A percentile compares a stretch with the other conserved stretches of the same genome.
Evolutionary conservation across 306 rosid genomes (phyloP).

Genomic region (Echinosophora koreensis): DNA sequence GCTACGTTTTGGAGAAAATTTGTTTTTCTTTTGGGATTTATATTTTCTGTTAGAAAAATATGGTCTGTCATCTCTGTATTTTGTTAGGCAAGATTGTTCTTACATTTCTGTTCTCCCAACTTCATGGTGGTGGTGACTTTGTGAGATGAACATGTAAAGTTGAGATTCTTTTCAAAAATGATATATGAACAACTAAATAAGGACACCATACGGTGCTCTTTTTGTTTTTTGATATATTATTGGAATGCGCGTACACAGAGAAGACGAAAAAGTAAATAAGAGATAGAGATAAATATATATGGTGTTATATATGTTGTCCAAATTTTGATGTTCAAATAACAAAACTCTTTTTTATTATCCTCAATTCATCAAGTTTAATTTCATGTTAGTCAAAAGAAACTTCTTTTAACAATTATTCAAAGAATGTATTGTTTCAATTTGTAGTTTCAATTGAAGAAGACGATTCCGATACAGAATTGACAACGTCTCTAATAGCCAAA

Average conservation of each 20-base stretch:
- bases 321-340: no score
- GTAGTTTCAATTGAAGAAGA: no score
- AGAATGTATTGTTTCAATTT: neutral
- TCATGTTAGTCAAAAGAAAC: neutral
- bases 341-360: neutral
- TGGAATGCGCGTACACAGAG: no score
- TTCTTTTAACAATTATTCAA: conserved; percentile 15
- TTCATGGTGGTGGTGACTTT: neutral
- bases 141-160: conserved; percentile 33
- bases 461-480: no score
- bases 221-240: neutral
- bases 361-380: conserved; percentile 4
- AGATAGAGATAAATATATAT: no score
- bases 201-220: neutral
- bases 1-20: neutral
- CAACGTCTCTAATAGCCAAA: no score
- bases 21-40: conserved; percentile 1
- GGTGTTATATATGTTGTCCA: no score
- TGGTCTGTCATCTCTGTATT: neutral
- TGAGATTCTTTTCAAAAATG: neutral
- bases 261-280: no score
- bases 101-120: neutral
- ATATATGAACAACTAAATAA: no score
- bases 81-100: neutral
- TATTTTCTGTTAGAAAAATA: neutral